These are phyloP conservation scores for Prunella vulgaris DNA, from an alignment of 257 asterid genomes.

Conservation along the genomic window DNA sequence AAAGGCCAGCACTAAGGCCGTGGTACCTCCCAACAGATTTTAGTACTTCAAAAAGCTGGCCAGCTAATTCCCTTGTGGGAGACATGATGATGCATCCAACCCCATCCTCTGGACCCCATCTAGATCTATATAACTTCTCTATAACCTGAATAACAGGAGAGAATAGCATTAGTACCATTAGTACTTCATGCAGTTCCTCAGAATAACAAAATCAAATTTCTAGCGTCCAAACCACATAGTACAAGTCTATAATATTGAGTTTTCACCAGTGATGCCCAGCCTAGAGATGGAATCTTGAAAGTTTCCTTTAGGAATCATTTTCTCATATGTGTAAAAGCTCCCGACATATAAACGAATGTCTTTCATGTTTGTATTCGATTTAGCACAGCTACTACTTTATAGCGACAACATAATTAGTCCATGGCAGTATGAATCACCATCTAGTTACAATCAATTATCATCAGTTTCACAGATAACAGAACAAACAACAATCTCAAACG, in stretches of 20 bases:
- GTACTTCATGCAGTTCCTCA: not conserved
- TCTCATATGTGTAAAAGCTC: not conserved
- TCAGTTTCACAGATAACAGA: not conserved
- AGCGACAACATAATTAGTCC: no score
- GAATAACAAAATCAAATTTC: not conserved
- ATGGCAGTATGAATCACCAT: not conserved
- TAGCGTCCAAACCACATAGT: not conserved
- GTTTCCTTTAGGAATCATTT: not conserved
- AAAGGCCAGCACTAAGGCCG: slow-evolving; percentile 92
- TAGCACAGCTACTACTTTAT: not conserved
- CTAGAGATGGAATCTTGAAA: not conserved
- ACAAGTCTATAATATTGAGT: not conserved
- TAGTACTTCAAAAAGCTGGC: slow-evolving; percentile 75
- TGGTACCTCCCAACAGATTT: slow-evolving; percentile 78
- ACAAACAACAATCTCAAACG: not conserved
- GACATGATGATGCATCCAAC: slow-evolving; percentile 93
- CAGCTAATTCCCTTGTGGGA: slow-evolving; percentile 92
- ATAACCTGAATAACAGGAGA: slow-evolving; percentile 44
- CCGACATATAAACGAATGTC: not conserved
- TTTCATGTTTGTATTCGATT: not conserved
- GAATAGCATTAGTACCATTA: not conserved
- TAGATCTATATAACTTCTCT: slow-evolving; percentile 71
- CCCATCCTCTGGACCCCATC: slow-evolving; percentile 98
- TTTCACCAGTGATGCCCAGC: not conserved
- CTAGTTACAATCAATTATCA: not conserved